phyloP scores from a whole-genome alignment of 495 filamentous ascomycete genomes.

The Sabuloglossum arenarium region DNA sequence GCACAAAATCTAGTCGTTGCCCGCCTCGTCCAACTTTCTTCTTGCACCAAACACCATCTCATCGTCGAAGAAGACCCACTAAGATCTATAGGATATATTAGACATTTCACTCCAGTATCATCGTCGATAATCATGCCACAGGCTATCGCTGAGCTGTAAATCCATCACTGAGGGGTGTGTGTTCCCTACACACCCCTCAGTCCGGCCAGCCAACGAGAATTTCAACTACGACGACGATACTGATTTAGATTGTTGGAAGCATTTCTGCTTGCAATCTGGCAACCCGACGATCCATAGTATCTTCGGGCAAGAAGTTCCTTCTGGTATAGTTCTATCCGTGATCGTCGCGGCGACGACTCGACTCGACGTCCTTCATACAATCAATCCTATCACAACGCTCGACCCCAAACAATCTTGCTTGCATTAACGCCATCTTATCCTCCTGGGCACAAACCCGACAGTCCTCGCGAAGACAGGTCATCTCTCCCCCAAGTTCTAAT shows the following conservation, averaged over 20 bases:
- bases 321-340: constrained; percentile 1
- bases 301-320: constrained; percentile 1
- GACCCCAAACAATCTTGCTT: not conserved
- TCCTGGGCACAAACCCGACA: not conserved
- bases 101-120: constrained; percentile 23
- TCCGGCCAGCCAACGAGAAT: constrained; percentile 44
- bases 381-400: not conserved
- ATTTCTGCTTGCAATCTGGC: constrained; percentile 4
- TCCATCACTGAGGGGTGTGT: constrained; percentile 55
- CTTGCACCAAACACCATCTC: not conserved
- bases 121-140: constrained; percentile 73
- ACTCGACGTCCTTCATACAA: not conserved
- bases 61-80: constrained; percentile 1
- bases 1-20: not conserved
- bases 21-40: not conserved
- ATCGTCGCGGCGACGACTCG: constrained; percentile 1
- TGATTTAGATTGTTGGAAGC: constrained; percentile 30
- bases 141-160: constrained; percentile 92
- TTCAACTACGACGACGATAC: constrained; percentile 56
- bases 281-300: constrained; percentile 4
- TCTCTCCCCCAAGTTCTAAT: not conserved
- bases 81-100: not conserved
- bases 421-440: not conserved
- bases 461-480: not conserved
- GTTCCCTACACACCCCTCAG: constrained; percentile 55